Evolutionary conservation across 164 flowering plant species (phyloP).

Genomic region (Magnolia kwangsiensis): DNA sequence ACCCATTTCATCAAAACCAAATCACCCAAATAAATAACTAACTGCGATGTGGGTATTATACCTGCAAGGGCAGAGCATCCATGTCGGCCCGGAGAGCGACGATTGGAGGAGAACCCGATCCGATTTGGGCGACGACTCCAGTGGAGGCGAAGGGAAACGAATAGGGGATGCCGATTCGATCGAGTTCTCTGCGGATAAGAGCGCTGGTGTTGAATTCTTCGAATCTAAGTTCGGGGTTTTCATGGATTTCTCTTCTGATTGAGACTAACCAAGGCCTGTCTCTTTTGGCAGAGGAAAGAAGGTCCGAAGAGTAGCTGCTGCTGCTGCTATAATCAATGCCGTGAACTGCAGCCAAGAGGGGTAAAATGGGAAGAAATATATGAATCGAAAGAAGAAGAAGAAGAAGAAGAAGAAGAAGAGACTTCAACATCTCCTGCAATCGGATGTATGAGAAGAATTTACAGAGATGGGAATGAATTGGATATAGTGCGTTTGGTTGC

Average conservation of each 20-base stretch:
- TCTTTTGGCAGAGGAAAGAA: slow-evolving; percentile 37
- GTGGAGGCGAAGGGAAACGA: slow-evolving; percentile 64
- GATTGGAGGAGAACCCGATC: slow-evolving; percentile 59
- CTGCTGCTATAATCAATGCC: not conserved
- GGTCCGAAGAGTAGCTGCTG: slow-evolving; percentile 19
- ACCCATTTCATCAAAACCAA: not conserved
- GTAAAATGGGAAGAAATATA: not conserved
- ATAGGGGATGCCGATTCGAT: slow-evolving; percentile 54
- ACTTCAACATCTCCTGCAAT: not conserved
- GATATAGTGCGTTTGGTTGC: too few species aligned
- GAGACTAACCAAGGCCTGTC: slow-evolving; percentile 70
- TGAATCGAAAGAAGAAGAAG: not conserved
- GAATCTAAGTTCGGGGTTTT: slow-evolving; percentile 73
- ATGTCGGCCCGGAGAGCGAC: slow-evolving; percentile 89
- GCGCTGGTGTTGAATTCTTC: slow-evolving; percentile 79
- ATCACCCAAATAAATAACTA: not conserved
- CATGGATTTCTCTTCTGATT: slow-evolving; percentile 67
- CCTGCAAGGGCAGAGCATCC: slow-evolving; percentile 93
- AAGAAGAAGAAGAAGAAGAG: not conserved
- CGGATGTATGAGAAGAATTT: too few species aligned
- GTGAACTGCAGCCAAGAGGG: slow-evolving; percentile 1
- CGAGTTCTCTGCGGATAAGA: slow-evolving; percentile 65
- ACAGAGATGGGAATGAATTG: too few species aligned
- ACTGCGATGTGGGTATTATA: slow-evolving; percentile 8
- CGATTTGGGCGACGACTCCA: slow-evolving; percentile 70